phyloP scores from a whole-genome alignment of 2,329 filamentous ascomycete species.

The Bisporella sp. region DNA sequence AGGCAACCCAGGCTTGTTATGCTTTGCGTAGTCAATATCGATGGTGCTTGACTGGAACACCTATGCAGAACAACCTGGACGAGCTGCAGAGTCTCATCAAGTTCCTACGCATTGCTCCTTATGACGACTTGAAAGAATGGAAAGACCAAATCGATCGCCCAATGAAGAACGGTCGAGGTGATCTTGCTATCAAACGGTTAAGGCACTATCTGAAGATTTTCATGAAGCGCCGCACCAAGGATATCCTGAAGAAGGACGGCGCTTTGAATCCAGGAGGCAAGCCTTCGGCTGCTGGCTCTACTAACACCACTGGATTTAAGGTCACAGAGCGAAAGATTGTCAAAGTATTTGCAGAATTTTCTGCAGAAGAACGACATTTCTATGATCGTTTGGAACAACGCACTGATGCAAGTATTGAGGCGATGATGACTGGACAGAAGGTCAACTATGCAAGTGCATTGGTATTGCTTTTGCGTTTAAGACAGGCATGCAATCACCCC shows the following conservation, averaged over 20 bases:
- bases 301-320: conserved; percentile 65
- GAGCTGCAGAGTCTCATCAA: conserved; percentile 90
- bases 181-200: conserved; percentile 79
- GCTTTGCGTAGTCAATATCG: conserved; percentile 79
- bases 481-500: conserved; percentile 93
- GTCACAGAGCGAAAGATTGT: conserved; percentile 89
- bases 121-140: conserved; percentile 80
- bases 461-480: conserved; percentile 79
- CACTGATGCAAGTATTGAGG: conserved; percentile 78
- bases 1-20: conserved; percentile 88
- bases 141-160: conserved; percentile 85
- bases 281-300: conserved; percentile 34
- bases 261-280: conserved; percentile 73
- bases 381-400: conserved; percentile 78
- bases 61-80: conserved; percentile 97
- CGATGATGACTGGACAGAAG: conserved; percentile 76
- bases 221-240: conserved; percentile 98
- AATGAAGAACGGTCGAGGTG: conserved; percentile 83
- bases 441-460: conserved; percentile 91
- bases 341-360: conserved; percentile 70
- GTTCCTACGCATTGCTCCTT: conserved; percentile 88
- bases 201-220: conserved; percentile 83
- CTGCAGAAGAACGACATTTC: conserved; percentile 72
- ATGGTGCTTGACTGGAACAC: conserved; percentile 94
- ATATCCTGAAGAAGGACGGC: conserved; percentile 84